Evolutionary conservation across 2,329 filamentous ascomycete species (phyloP), one percentile per base, ranked within the genome.

Genomic region (Colletotrichum gloeosporioides): DNA sequence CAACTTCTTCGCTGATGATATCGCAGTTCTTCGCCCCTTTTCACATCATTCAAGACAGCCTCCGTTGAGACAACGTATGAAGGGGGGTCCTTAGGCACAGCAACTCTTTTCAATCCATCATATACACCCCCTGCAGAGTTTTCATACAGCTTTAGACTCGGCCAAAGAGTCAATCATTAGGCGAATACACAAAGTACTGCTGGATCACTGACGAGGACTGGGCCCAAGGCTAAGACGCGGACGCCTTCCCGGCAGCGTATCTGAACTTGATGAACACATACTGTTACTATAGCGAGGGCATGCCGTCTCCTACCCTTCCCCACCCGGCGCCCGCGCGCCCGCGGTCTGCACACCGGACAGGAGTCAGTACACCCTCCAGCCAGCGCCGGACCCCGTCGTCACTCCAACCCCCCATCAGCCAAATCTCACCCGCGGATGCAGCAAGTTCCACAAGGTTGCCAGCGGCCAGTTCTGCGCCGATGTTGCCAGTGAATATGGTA

Each of bases 381-480:
- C 18, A 53, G 32, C 32, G 22, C 71, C 71, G 6, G 32, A 59
- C 49, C 71, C 71, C 1, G 64, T 73, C 25, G 36, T 49, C 36
- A 69, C 65, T n/a, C 65, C 71, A 16, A 57, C 39, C n/a, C 4
- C 71, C 9, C 39, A 69, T 27, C 64, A 73, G 1, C 36, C 49
- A 18, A 57, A 65, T 44, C 59, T 73, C n/a, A 68, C 67, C 8
- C 32, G 7, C 18, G 73, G 65, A 36, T 78, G 79, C 73, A 78
- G 76, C 53, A 76, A 61, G 22, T 80, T 78, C 39, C 49, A 79
- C 55, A 49, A 59, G 4, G 70, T 77, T 5, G 25, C 34, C 25
- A 34, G 34, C 15, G 62, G 66, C 12, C 65, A 76, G 39, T 72
- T 44, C 2, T 79, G 78, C 55, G 71, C 67, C 22, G 31, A 25